phyloP scores from a whole-genome alignment of 2,329 filamentous ascomycete species.

The Dissoconium aciculare region DNA sequence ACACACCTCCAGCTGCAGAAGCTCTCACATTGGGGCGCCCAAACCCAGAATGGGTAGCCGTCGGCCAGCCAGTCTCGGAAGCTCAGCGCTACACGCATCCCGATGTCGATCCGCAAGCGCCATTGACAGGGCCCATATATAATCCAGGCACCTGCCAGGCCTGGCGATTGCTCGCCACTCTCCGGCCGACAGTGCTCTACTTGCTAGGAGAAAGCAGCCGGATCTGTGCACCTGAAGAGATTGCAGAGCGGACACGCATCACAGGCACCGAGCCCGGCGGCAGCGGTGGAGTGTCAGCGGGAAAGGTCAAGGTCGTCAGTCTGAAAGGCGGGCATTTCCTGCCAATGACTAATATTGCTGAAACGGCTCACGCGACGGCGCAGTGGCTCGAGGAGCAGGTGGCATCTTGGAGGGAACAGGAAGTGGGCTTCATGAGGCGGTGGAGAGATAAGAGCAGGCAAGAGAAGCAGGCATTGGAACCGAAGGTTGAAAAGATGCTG shows the following conservation, averaged over 20 bases:
- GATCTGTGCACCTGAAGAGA: conserved; percentile 31
- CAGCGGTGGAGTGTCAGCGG: conserved; percentile 44
- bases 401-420: conserved; percentile 1
- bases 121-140: conserved; percentile 42
- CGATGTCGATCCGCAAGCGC: conserved; percentile 9
- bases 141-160: conserved; percentile 45
- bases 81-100: conserved; percentile 3
- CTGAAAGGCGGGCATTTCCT: conserved; percentile 59
- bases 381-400: conserved; percentile 22
- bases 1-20: conserved; percentile 1
- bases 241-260: conserved; percentile 43
- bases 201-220: conserved; percentile 43
- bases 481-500: conserved; percentile 2
- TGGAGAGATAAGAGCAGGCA: neutral
- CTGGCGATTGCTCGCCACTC: conserved; percentile 37
- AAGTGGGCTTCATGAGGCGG: neutral
- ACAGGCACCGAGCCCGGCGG: conserved; percentile 41
- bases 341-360: conserved; percentile 56
- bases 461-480: conserved; percentile 4
- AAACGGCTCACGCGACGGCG: conserved; percentile 42
- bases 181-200: conserved; percentile 51
- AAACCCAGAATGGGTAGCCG: conserved; percentile 3
- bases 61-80: conserved; percentile 1
- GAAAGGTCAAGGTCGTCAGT: conserved; percentile 48
- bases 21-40: conserved; percentile 1